Base-by-base conservation (phyloP, 495 filamentous ascomycete species). In the Penicillium maclennaniae region DNA sequence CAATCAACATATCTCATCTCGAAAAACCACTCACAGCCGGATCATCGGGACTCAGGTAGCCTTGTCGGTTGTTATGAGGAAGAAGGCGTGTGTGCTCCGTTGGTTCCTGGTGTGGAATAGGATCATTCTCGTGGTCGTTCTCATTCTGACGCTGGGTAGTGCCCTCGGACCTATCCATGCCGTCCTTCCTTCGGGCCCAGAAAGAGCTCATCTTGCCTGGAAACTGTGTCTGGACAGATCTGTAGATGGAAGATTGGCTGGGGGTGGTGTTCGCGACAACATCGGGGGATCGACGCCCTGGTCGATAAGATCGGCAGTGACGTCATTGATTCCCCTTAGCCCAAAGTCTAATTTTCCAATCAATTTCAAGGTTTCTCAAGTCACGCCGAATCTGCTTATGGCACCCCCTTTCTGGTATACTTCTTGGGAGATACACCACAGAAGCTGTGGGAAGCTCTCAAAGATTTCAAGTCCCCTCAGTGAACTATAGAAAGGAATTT, bases 21-120 rank as follows among this genome's bases (percentile, higher is more conserved):
- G 26, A 19, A 36, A 2, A 4, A 0, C 1, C 14, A 45, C 58
- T 39, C 76, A 91, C 93, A 48, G 92, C 92, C 46, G 92, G 93
- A 69, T 97, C 92, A 79, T 96, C 89, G n/a, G 92, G 92, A 55
- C 86, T 87, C 39, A 97, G 74, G 60, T 86, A 92, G 39, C 77
- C 80, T 45, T 83, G 77, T 21, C 70, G 70, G 49, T 74, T 72
- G 45, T 84, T 79, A 41, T 65, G 70, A 39, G 86, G 80, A 31
- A 95, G 75, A 50, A 96, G 73, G 31, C 86, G 78, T 15, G 89
- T 89, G 52, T 86, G 79, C 67, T 97, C 92, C 58, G 88, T 80
- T 15, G 87, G 63, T 49, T 60, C 58, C 19, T 49, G 47, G 26
- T 39, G 38, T 39, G 39, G 28, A 19, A 43, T 28, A 21, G 42